These are phyloP conservation scores for Apiospora hydei DNA, from an alignment of 2,329 filamentous ascomycete species.

Conservation along the genomic window DNA sequence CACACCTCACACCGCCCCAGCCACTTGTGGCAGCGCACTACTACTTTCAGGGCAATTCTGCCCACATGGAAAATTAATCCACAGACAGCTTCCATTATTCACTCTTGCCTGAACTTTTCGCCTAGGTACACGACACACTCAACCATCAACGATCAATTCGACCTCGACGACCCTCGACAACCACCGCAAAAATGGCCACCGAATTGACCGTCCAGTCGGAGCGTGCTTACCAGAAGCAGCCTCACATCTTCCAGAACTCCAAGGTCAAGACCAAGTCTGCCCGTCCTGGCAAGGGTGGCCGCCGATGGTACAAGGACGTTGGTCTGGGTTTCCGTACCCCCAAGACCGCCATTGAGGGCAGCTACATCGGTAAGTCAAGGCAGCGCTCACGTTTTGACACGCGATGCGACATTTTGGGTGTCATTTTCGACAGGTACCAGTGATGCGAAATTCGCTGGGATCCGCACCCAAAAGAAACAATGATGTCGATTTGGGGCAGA, in stretches of 20 bases:
- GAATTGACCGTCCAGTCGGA: constrained; percentile 99
- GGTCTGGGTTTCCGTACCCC: constrained; percentile 99
- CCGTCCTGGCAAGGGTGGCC: constrained; percentile 76
- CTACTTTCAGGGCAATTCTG: constrained; percentile 21
- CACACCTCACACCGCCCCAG: constrained; percentile 1
- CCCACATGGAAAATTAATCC: constrained; percentile 50
- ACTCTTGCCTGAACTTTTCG: constrained; percentile 25
- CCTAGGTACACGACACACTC: constrained; percentile 15
- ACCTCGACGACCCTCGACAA: constrained; percentile 30
- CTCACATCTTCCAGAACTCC: constrained; percentile 99
- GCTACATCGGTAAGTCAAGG: constrained; percentile 90
- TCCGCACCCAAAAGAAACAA: not conserved
- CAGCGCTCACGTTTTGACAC: constrained; percentile 21
- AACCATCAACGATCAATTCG: constrained; percentile 35
- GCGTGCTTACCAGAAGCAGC: constrained; percentile 99
- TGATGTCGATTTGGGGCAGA: not conserved
- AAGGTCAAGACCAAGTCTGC: constrained; percentile 88
- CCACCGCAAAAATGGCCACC: constrained; percentile 83
- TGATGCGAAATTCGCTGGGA: constrained; percentile 15
- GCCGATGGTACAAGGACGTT: constrained; percentile 93
- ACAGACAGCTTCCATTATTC: constrained; percentile 24
- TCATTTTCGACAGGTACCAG: not conserved
- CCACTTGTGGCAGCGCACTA: constrained; percentile 17
- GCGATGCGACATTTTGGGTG: constrained; percentile 2
- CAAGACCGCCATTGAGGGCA: constrained; percentile 98